Percentiles rank a stretch among this genome's conserved stretches.
phyloP scores from a whole-genome alignment of 2,329 filamentous ascomycete genomes.

The Corniculantispora saksenae region DNA sequence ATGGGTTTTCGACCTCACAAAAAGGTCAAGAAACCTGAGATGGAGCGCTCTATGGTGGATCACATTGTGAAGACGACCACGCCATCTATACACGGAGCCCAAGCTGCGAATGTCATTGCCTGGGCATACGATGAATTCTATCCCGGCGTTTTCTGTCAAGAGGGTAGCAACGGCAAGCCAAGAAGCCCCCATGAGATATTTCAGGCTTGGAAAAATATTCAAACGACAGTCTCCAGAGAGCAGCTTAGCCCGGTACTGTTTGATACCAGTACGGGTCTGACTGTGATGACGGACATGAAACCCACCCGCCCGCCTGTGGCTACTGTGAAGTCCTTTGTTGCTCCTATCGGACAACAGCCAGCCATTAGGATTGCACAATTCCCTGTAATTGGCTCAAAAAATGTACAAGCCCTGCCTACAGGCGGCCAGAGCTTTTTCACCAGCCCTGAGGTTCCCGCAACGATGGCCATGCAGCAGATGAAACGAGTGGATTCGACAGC shows the following conservation, averaged over 20 bases:
- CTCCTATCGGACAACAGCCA: neutral
- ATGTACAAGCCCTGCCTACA: neutral
- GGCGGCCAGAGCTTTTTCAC: conserved; percentile 5
- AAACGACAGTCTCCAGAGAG: neutral
- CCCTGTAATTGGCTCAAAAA: neutral
- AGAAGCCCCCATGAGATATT: neutral
- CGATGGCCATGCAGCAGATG: conserved; percentile 7
- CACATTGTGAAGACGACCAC: conserved; percentile 12
- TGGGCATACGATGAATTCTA: conserved; percentile 17
- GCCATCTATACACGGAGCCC: conserved; percentile 6
- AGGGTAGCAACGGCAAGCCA: conserved; percentile 3
- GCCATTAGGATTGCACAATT: conserved; percentile 13
- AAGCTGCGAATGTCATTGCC: conserved; percentile 6
- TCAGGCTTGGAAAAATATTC: neutral
- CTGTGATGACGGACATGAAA: conserved; percentile 8
- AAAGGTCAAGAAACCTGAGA: neutral
- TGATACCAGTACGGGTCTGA: conserved; percentile 6
- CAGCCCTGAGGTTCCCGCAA: neutral
- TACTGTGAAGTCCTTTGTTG: neutral
- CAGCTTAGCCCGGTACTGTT: conserved; percentile 8
- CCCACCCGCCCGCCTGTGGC: conserved; percentile 10
- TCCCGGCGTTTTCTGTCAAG: conserved; percentile 14
- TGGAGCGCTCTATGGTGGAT: conserved; percentile 7
- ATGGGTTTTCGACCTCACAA: conserved; percentile 15
- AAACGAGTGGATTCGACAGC: neutral